These are phyloP conservation scores for Skeletonema potamos DNA, from an alignment of 108 stramenopile genomes.

Conservation along the genomic window DNA sequence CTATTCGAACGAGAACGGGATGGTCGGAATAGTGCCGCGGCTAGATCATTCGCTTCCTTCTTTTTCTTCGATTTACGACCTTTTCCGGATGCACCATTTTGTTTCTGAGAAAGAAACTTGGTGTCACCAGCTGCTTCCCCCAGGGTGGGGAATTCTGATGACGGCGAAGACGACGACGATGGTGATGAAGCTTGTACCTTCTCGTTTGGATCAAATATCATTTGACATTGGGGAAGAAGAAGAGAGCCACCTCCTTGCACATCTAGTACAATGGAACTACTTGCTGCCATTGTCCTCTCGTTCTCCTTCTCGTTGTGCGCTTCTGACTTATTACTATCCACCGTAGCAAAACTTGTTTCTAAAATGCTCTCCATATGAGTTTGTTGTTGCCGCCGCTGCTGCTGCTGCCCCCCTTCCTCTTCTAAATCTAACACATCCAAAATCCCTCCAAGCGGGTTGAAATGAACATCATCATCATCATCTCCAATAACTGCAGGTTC, in stretches of 20 bases:
- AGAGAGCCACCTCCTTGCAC: background rate
- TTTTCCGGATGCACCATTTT: background rate
- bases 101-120: slow-evolving; percentile 11
- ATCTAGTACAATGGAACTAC: background rate
- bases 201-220: background rate
- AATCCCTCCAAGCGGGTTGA: slow-evolving; percentile 3
- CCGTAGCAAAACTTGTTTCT: background rate
- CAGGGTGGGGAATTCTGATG: slow-evolving; percentile 1
- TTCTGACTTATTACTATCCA: background rate
- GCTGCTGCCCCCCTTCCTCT: slow-evolving; percentile 3
- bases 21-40: slow-evolving; percentile 21
- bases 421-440: slow-evolving; percentile 16
- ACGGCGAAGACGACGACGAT: slow-evolving; percentile 1
- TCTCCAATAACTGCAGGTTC: background rate
- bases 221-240: background rate
- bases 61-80: slow-evolving; percentile 18
- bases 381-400: background rate
- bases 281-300: background rate
- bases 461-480: background rate
- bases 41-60: slow-evolving; percentile 36
- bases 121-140: background rate
- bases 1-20: slow-evolving; percentile 32
- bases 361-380: background rate
- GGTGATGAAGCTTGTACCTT: slow-evolving; percentile 6
- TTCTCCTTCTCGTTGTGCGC: background rate